phyloP scores from a whole-genome alignment of 192 early-diverging fungal genomes.

The Rhizoclosmatium sp. region DNA sequence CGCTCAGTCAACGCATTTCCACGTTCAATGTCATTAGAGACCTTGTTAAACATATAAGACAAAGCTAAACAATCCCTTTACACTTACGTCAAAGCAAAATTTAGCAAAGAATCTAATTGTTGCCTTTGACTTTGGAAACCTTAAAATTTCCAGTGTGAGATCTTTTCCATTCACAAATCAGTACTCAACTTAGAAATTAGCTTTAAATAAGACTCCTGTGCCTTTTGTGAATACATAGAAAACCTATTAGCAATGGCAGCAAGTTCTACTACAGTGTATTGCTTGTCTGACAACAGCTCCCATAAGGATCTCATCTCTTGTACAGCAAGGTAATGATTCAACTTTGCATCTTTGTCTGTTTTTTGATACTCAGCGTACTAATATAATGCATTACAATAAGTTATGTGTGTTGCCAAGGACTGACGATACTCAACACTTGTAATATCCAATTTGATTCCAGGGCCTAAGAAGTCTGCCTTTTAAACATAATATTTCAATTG shows the following conservation, averaged over 20 bases:
- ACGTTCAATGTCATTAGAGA: neutral
- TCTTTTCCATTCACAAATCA: neutral
- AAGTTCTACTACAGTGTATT: conserved; percentile 17
- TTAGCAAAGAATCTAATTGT: conserved; percentile 12
- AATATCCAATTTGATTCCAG: neutral
- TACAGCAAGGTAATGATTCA: conserved; percentile 21
- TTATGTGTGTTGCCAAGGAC: neutral
- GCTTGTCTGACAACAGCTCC: conserved; percentile 7
- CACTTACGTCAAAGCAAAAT: conserved; percentile 26
- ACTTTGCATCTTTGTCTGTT: conserved; percentile 26
- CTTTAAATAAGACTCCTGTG: conserved; percentile 18
- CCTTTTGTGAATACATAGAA: conserved; percentile 4
- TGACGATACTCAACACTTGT: neutral
- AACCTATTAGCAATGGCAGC: neutral
- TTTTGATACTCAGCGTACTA: conserved; percentile 15
- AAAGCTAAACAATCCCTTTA: neutral
- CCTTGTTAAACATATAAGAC: neutral
- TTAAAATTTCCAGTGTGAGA: neutral
- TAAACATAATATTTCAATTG: neutral
- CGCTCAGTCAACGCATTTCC: conserved; percentile 3
- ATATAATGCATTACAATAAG: neutral
- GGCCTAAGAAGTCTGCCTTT: neutral
- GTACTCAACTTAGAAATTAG: conserved; percentile 19
- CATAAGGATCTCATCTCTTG: conserved; percentile 23
- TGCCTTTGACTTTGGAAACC: conserved; percentile 10